Percentiles rank a stretch among this genome's conserved stretches.
These are phyloP conservation scores for Chrysopogon serrulatus DNA, from an alignment of 176 grass and related monocot species.

Conservation along the genomic window DNA sequence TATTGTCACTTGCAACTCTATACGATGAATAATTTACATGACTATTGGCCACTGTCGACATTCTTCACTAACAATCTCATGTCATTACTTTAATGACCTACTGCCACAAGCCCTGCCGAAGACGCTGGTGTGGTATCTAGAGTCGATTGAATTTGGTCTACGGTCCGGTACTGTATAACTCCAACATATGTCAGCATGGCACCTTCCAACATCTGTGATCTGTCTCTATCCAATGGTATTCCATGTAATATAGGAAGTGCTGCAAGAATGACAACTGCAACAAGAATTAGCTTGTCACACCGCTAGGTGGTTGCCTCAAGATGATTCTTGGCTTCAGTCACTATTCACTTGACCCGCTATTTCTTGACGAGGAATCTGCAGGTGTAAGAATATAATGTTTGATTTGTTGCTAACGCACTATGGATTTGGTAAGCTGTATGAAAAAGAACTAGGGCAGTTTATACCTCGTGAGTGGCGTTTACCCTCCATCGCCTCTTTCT, in stretches of 20 bases:
- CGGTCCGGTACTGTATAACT: not conserved
- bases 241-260: not conserved
- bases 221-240: not conserved
- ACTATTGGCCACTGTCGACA: not conserved
- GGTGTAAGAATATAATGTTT: not conserved
- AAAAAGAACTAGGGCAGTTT: not conserved
- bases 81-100: not conserved
- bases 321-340: not conserved
- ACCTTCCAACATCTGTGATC: not conserved
- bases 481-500: conserved; percentile 97
- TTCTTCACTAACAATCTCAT: not conserved
- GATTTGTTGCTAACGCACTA: not conserved
- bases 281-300: not conserved
- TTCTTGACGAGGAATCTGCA: conserved; percentile 60
- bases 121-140: not conserved
- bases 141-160: not conserved
- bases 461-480: conserved; percentile 65
- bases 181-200: not conserved
- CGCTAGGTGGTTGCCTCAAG: conserved; percentile 16
- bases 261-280: conserved; percentile 3
- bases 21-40: conserved; percentile 34
- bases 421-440: not conserved
- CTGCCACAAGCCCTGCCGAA: conserved; percentile 1
- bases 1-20: conserved; percentile 32
- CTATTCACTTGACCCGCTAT: conserved; percentile 54